Conservation (phyloP, 2,329 filamentous ascomycete species). For the Paecilomyces formosus region DNA sequence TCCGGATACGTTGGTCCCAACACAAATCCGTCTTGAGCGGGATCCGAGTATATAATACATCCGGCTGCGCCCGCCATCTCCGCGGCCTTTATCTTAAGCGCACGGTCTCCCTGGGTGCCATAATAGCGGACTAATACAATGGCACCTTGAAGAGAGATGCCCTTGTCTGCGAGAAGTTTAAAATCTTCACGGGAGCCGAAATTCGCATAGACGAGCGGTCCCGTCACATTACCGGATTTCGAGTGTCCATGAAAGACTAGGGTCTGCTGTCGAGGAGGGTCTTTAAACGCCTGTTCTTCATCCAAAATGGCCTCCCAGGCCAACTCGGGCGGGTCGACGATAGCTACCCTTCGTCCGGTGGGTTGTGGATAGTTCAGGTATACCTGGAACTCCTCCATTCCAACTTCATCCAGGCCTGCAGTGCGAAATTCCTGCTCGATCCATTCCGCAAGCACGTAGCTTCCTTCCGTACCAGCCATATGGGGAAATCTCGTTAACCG, state of each 20-base stretch:
- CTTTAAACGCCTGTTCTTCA: conserved; percentile 64
- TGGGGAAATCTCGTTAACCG: conserved; percentile 82
- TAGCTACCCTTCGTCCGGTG: conserved; percentile 71
- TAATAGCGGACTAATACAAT: conserved; percentile 79
- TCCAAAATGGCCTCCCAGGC: conserved; percentile 77
- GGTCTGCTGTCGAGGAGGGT: conserved; percentile 60
- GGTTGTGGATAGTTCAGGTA: conserved; percentile 86
- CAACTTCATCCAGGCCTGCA: conserved; percentile 66
- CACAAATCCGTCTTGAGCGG: conserved; percentile 71
- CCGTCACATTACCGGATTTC: conserved; percentile 75
- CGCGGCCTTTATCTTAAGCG: conserved; percentile 82
- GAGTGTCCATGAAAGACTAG: conserved; percentile 83
- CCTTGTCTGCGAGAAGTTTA: conserved; percentile 59
- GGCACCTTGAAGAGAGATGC: conserved; percentile 66
- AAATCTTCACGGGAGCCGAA: conserved; percentile 85
- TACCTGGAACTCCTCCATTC: conserved; percentile 72
- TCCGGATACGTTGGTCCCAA: conserved; percentile 66
- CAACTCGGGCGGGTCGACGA: conserved; percentile 62
- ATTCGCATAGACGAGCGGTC: conserved; percentile 85
- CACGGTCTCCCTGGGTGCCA: conserved; percentile 64
- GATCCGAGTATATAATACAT: conserved; percentile 89
- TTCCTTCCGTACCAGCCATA: conserved; percentile 88
- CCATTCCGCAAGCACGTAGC: conserved; percentile 78
- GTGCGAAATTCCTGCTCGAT: conserved; percentile 68
- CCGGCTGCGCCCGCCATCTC: conserved; percentile 79